phyloP scores from a whole-genome alignment of 192 early-diverging fungal genomes.

The Entomortierella lignicola region DNA sequence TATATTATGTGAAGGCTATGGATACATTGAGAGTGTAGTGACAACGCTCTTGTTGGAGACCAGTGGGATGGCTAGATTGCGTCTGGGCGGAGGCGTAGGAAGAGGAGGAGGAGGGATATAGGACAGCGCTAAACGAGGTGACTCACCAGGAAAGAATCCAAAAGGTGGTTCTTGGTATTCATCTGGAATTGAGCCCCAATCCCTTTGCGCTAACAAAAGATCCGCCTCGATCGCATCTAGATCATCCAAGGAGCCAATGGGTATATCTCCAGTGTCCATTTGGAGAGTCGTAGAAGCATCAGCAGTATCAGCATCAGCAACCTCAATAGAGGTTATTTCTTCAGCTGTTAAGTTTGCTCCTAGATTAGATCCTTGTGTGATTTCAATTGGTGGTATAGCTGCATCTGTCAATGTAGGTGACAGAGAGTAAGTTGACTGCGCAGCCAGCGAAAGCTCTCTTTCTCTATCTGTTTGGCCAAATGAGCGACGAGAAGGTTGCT shows the following conservation, averaged over 20 bases:
- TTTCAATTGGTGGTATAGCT: slow-evolving; percentile 5
- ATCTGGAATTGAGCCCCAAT: slow-evolving; percentile 51
- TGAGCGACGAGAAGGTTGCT: not conserved
- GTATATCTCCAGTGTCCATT: slow-evolving; percentile 24
- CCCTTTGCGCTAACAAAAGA: slow-evolving; percentile 37
- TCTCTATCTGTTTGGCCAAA: not conserved
- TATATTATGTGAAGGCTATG: slow-evolving; percentile 9
- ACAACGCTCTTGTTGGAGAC: slow-evolving; percentile 55
- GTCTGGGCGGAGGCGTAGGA: slow-evolving; percentile 48
- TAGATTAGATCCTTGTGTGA: not conserved
- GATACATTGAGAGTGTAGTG: slow-evolving; percentile 54
- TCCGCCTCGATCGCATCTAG: slow-evolving; percentile 41
- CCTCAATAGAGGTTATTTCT: no score
- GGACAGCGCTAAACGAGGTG: slow-evolving; percentile 46
- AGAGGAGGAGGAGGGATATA: slow-evolving; percentile 47
- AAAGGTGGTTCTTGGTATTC: slow-evolving; percentile 55
- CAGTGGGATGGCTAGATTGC: slow-evolving; percentile 48
- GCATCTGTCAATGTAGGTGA: slow-evolving; percentile 24
- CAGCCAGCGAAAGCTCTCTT: slow-evolving; percentile 27
- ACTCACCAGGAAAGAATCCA: slow-evolving; percentile 55
- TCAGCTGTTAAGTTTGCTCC: not conserved
- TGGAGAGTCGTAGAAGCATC: not conserved
- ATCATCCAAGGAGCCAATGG: slow-evolving; percentile 34
- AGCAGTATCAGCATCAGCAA: no score
- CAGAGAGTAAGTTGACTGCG: slow-evolving; percentile 27